Base-by-base conservation (phyloP, 805 yeast species). In the Candida ovalis region DNA sequence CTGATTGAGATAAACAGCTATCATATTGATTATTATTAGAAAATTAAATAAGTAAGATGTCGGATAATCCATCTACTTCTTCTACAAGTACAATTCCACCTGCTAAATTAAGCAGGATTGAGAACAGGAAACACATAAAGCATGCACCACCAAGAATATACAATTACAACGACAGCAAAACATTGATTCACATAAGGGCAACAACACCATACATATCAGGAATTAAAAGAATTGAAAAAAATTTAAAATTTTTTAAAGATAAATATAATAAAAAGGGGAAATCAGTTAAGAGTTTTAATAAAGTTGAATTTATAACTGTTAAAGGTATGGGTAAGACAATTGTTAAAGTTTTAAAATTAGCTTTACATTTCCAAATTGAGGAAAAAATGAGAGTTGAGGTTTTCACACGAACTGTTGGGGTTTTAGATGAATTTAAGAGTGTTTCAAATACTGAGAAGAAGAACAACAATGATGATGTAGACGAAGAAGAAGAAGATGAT, bases 251-350 rank as follows among this genome's bases (percentile, higher is more conserved):
- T n/a, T 54, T 53, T 37, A 59, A 59, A 21, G 68, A 63, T 4
- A 74, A 72, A 42, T 71, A 80, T 53, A 69, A 72, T 48, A 73
- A 73, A 47, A 72, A 70, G 35, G 71, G 70, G 12, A 68, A 70
- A n/a, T 35, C 47, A 9, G 49, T 55, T 5, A 44, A 43, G 19
- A 47, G 41, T 15, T 48, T 49, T 22, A 67, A 64, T 18, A 28
- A 41, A 2, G 68, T 69, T 0, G 59, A 69, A 24, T 78, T 70
- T 58, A 72, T 88, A 7, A 71, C 75, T 0, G 75, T 90, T 2
- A 66, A 78, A 46, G 97, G 95, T 0, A 82, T 88, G 85, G 96
- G 96, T 1, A 75, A 72, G 47, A 77, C 91, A 9, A 79, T 86
- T 9, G 81, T 76, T 43, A 84, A 78, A 57, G 80, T 84, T 0